These are phyloP conservation scores for Turritis glabra DNA, from an alignment of 345 rosid species.

Conservation along the genomic window DNA sequence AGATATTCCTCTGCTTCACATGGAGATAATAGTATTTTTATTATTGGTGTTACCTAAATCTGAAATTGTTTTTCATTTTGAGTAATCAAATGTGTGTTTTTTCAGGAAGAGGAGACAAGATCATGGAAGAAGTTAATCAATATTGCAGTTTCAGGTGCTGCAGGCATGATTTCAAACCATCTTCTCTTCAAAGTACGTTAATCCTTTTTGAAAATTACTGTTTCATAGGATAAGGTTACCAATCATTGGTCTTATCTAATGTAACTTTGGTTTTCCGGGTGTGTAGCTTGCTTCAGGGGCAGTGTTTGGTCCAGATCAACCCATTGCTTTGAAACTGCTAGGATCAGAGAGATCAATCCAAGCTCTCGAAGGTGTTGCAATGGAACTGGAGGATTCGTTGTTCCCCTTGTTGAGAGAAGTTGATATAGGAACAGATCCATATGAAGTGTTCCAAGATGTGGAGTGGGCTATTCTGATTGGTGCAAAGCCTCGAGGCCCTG, in stretches of 20 bases:
- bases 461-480: slow-evolving; percentile 98
- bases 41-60: not conserved
- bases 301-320: slow-evolving; percentile 92
- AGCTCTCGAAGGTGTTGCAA: slow-evolving; percentile 99
- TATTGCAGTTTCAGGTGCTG: slow-evolving; percentile 91
- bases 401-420: slow-evolving; percentile 95
- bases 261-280: slow-evolving; percentile 1
- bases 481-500: slow-evolving; percentile 99
- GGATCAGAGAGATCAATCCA: slow-evolving; percentile 92
- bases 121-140: slow-evolving; percentile 84
- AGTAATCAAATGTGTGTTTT: not conserved
- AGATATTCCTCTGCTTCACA: slow-evolving; percentile 13
- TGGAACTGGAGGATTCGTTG: slow-evolving; percentile 98
- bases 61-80: not conserved
- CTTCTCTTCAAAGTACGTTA: slow-evolving; percentile 88
- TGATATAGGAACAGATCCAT: slow-evolving; percentile 73
- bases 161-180: slow-evolving; percentile 96
- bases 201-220: not conserved
- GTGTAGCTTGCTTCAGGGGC: slow-evolving; percentile 90
- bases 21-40: not conserved
- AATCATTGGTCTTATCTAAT: slow-evolving; percentile 12
- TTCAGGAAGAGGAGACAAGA: slow-evolving; percentile 88
- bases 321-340: slow-evolving; percentile 79
- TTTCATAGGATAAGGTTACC: slow-evolving; percentile 2
- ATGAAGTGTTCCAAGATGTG: slow-evolving; percentile 88